A percentile compares a stretch with the other conserved stretches of the same genome.
These are phyloP conservation scores for Echeveria elegans DNA, from an alignment of 164 flowering plant genomes.

Conservation along the genomic window DNA sequence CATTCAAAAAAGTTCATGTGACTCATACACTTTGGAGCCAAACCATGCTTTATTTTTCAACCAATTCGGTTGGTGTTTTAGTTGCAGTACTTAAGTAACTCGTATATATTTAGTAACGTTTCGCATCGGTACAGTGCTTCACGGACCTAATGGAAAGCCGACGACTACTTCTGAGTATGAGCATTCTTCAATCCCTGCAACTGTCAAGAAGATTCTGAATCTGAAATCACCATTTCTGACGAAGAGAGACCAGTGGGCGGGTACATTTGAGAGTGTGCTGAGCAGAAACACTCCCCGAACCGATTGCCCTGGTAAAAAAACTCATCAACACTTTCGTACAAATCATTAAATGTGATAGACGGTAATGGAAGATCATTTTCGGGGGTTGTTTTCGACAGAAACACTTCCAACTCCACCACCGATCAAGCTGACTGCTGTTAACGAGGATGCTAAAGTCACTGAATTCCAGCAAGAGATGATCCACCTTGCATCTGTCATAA, in stretches of 20 bases:
- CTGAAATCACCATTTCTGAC: conserved; percentile 57
- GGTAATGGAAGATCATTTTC: no score
- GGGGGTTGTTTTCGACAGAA: conserved; percentile 25
- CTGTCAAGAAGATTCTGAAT: conserved; percentile 77
- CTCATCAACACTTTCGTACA: no score
- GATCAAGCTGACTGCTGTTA: conserved; percentile 46
- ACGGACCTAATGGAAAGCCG: conserved; percentile 75
- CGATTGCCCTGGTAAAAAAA: conserved; percentile 81
- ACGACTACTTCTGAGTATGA: conserved; percentile 60
- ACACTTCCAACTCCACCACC: conserved; percentile 53
- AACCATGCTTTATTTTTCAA: no score
- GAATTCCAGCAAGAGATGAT: conserved; percentile 78
- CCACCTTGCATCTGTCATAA: conserved; percentile 71
- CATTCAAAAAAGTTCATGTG: no score
- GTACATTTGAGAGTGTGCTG: conserved; percentile 63
- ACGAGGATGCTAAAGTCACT: conserved; percentile 51
- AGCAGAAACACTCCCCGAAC: conserved; percentile 54
- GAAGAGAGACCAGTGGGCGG: conserved; percentile 84
- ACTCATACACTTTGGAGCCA: no score
- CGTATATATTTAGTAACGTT: no score
- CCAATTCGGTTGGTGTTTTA: no score
- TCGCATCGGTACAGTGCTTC: conserved; percentile 79
- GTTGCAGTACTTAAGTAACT: no score
- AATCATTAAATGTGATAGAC: no score
- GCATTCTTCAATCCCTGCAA: conserved; percentile 88